These are phyloP conservation scores for Vanrija sp. DNA, from an alignment of 1,284 basidiomycete species.

Conservation along the genomic window DNA sequence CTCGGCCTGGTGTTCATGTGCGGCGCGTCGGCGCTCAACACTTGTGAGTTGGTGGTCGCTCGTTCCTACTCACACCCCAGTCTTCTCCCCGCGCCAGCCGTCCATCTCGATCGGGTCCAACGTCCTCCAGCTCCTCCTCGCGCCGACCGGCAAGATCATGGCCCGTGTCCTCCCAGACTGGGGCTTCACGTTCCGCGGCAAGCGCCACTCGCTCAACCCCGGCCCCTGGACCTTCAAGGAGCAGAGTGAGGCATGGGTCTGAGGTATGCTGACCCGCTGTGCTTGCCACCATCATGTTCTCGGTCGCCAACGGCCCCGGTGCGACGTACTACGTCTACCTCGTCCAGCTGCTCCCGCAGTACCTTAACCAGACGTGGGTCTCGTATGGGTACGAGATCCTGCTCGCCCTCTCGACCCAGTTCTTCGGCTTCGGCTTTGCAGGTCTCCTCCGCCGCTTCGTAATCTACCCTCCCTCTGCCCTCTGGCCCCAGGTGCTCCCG, in stretches of 20 bases:
- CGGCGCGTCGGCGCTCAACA: conserved; percentile 2
- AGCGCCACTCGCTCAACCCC: conserved; percentile 17
- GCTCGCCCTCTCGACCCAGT: not conserved
- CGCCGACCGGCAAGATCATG: not conserved
- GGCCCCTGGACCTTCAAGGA: conserved; percentile 24
- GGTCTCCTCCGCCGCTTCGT: conserved; percentile 3
- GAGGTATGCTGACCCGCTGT: not conserved
- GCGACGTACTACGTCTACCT: not conserved
- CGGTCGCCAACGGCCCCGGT: not conserved
- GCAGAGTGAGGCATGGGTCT: conserved; percentile 1
- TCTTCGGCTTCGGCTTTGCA: conserved; percentile 8
- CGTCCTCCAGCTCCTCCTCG: conserved; percentile 1
- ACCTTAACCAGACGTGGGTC: not conserved
- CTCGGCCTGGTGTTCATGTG: conserved; percentile 1
- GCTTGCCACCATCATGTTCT: not conserved
- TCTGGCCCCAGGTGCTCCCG: conserved; percentile 10
- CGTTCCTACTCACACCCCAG: not conserved
- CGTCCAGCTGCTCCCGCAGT: not conserved
- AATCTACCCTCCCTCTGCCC: conserved; percentile 3
- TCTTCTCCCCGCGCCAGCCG: conserved; percentile 5
- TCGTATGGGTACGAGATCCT: not conserved
- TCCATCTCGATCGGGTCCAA: not conserved
- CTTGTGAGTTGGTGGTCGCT: not conserved
- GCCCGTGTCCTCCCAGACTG: conserved; percentile 7
- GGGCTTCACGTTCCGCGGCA: conserved; percentile 10